Conservation (phyloP, 129 eudicot species). For the Centaurea solstitialis region DNA sequence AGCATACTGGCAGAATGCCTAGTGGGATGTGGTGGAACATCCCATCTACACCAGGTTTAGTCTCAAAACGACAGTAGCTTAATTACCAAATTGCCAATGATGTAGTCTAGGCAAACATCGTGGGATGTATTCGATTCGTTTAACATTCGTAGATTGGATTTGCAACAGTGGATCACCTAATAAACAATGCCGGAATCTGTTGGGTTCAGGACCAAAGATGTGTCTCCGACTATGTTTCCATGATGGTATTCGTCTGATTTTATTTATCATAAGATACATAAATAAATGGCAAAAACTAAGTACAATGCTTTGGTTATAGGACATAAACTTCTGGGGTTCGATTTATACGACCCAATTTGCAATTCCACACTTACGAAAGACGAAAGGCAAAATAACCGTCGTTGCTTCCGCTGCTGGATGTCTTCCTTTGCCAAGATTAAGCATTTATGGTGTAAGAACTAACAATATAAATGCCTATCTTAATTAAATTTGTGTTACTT, state of each 20-base stretch:
- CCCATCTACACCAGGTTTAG: too few species aligned
- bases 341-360: constrained; percentile 49
- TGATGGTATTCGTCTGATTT: constrained; percentile 36
- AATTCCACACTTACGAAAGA: constrained; percentile 40
- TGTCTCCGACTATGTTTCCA: constrained; percentile 31
- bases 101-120: too few species aligned
- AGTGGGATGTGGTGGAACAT: too few species aligned
- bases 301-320: constrained; percentile 12
- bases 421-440: constrained; percentile 39
- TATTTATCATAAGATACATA: background rate
- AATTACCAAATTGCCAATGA: too few species aligned
- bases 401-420: constrained; percentile 20
- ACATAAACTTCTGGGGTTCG: constrained; percentile 65
- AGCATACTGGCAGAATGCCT: too few species aligned
- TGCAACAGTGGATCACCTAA: constrained; percentile 62
- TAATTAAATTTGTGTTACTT: background rate
- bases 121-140: too few species aligned
- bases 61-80: too few species aligned
- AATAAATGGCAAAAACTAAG: too few species aligned
- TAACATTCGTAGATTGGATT: too few species aligned
- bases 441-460: constrained; percentile 46
- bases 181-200: constrained; percentile 53
- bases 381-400: background rate
- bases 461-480: background rate
- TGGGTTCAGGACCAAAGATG: constrained; percentile 43